phyloP scores from a whole-genome alignment of 192 early-diverging fungal genomes.

The Jimgerdemannia flammicorona region DNA sequence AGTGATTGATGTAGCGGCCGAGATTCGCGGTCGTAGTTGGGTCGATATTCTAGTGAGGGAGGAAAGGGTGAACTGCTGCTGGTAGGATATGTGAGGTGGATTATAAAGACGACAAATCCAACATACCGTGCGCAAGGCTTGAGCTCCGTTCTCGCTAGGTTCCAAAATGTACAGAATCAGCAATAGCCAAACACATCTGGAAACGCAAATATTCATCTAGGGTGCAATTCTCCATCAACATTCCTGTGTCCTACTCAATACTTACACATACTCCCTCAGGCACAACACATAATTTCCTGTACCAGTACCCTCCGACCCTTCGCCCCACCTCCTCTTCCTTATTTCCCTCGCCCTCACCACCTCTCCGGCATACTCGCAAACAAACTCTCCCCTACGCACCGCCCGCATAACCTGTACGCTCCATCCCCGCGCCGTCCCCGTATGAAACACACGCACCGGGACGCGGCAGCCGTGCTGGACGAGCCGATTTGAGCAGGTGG shows the following conservation, averaged over 20 bases:
- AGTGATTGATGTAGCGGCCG: slow-evolving; percentile 64
- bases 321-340: slow-evolving; percentile 27
- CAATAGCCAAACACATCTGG: neutral
- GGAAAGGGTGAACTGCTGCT: neutral
- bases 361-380: slow-evolving; percentile 59
- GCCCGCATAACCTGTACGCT: slow-evolving; percentile 38
- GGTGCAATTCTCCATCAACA: too few relatives aligned
- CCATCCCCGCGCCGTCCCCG: slow-evolving; percentile 42
- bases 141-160: neutral
- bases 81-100: neutral
- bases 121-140: neutral
- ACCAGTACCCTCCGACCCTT: slow-evolving; percentile 14
- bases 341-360: slow-evolving; percentile 45
- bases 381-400: slow-evolving; percentile 45
- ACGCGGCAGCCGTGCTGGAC: slow-evolving; percentile 43
- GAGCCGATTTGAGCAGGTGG: slow-evolving; percentile 41
- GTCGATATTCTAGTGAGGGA: slow-evolving; percentile 47
- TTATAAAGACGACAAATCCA: neutral
- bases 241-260: neutral
- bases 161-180: neutral
- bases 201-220: too few relatives aligned
- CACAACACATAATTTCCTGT: neutral
- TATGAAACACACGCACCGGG: slow-evolving; percentile 40
- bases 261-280: neutral
- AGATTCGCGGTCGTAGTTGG: slow-evolving; percentile 52